Percentiles rank a stretch among this genome's conserved stretches.
Conservation (phyloP, 371 early-diverging fungal species). For the Fennellomyces sp. region DNA sequence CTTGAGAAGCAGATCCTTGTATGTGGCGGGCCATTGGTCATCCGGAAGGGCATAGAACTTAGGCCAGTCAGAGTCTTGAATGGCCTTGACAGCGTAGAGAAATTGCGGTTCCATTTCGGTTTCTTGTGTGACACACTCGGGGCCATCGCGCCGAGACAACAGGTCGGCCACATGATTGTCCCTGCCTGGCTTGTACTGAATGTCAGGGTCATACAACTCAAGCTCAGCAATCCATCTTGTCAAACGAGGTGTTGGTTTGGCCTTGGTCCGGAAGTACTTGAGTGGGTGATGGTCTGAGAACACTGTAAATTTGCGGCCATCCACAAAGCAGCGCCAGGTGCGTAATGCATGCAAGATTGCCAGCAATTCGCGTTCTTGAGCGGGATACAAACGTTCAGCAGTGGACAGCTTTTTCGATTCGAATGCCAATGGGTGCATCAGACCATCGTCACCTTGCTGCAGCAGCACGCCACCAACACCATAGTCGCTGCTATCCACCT, state of each 20-base stretch:
- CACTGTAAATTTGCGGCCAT: constrained; percentile 20
- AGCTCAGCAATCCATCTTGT: constrained; percentile 22
- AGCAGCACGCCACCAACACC: constrained; percentile 31
- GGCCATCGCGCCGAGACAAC: constrained; percentile 15
- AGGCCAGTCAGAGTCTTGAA: constrained; percentile 8
- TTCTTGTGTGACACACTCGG: not conserved
- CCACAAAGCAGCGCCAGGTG: constrained; percentile 33
- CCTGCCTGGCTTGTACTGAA: constrained; percentile 30
- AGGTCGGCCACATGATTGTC: constrained; percentile 29
- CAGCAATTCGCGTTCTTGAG: constrained; percentile 43
- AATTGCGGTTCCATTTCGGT: constrained; percentile 2
- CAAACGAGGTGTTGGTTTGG: constrained; percentile 6
- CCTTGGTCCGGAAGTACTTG: constrained; percentile 17
- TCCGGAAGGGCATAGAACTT: not conserved
- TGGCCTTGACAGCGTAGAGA: constrained; percentile 3
- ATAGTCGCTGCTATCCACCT: constrained; percentile 36
- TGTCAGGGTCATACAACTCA: constrained; percentile 20
- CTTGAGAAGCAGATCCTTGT: not conserved
- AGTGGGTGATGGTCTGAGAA: constrained; percentile 32
- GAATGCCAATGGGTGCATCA: constrained; percentile 33
- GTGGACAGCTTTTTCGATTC: constrained; percentile 20
- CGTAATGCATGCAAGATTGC: constrained; percentile 36
- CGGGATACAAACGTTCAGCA: constrained; percentile 18
- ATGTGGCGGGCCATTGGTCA: not conserved
- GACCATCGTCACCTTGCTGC: constrained; percentile 29